Evolutionary conservation across 495 filamentous ascomycete genomes (phyloP).

Genomic region (Neurospora tetraspora): DNA sequence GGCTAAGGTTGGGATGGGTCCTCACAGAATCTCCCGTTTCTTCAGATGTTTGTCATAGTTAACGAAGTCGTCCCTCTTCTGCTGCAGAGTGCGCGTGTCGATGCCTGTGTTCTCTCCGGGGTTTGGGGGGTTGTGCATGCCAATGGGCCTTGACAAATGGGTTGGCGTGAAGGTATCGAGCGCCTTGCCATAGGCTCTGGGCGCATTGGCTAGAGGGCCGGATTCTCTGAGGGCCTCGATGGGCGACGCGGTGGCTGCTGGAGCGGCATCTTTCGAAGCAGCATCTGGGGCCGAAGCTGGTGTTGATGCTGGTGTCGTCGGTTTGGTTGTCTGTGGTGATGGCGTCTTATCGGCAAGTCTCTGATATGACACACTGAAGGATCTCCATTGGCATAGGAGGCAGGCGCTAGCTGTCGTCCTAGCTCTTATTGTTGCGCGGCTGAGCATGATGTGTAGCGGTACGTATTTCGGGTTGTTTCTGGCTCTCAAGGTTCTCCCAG

Average conservation of each 20-base stretch:
- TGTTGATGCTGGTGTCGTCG: constrained; percentile 3
- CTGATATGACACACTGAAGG: constrained; percentile 34
- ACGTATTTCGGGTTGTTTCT: background rate
- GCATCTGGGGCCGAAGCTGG: background rate
- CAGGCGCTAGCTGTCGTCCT: constrained; percentile 17
- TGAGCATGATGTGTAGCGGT: constrained; percentile 14
- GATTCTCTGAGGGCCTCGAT: constrained; percentile 1
- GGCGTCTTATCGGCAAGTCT: constrained; percentile 25
- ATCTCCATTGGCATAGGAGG: constrained; percentile 38
- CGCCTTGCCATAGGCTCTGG: constrained; percentile 43
- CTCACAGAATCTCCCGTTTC: constrained; percentile 62
- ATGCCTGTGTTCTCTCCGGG: constrained; percentile 72
- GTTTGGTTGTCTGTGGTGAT: constrained; percentile 2
- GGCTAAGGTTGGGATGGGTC: background rate
- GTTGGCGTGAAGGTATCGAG: constrained; percentile 54
- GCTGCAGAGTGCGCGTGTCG: constrained; percentile 52
- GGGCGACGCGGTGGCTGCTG: background rate
- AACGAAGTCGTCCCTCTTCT: constrained; percentile 72
- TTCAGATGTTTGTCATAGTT: constrained; percentile 75
- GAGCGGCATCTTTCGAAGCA: constrained; percentile 1
- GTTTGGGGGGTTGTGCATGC: constrained; percentile 58
- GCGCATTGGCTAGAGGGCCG: constrained; percentile 38
- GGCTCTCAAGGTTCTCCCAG: background rate
- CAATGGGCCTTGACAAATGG: constrained; percentile 69
- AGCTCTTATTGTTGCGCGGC: constrained; percentile 7